Percentiles rank a stretch among this genome's conserved stretches.
These are phyloP conservation scores for Fusarium duplospermum DNA, from an alignment of 2,329 filamentous ascomycete species.

Conservation along the genomic window DNA sequence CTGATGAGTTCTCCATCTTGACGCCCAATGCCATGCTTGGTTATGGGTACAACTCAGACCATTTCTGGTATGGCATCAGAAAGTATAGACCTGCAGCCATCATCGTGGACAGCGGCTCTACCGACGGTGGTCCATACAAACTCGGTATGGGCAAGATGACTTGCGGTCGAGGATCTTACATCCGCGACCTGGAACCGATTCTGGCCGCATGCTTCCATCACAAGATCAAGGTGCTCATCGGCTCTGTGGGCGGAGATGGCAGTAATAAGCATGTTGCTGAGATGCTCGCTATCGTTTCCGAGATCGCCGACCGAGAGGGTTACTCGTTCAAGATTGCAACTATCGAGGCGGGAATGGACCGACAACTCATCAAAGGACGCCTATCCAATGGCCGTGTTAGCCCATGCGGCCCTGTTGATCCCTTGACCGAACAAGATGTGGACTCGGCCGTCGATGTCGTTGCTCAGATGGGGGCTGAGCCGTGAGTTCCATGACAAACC, in stretches of 20 bases:
- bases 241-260: conserved; percentile 56
- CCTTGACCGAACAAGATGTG: conserved; percentile 37
- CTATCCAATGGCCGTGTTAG: conserved; percentile 42
- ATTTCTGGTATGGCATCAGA: conserved; percentile 47
- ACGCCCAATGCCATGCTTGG: conserved; percentile 50
- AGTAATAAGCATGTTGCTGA: conserved; percentile 53
- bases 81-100: conserved; percentile 43
- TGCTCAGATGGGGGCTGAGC: conserved; percentile 40
- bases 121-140: conserved; percentile 48
- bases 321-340: conserved; percentile 47
- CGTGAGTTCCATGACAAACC: conserved; percentile 16
- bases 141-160: conserved; percentile 54
- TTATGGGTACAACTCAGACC: conserved; percentile 45
- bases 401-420: conserved; percentile 51
- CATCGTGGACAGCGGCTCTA: conserved; percentile 46
- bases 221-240: conserved; percentile 45
- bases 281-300: conserved; percentile 52
- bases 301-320: conserved; percentile 45
- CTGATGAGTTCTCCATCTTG: conserved; percentile 36
- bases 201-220: conserved; percentile 34
- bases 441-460: conserved; percentile 36
- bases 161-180: conserved; percentile 49
- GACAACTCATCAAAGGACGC: conserved; percentile 42
- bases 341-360: conserved; percentile 49
- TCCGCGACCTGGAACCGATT: conserved; percentile 52